phyloP scores from a whole-genome alignment of 495 filamentous ascomycete genomes.

The Lasiosphaeria ovina region DNA sequence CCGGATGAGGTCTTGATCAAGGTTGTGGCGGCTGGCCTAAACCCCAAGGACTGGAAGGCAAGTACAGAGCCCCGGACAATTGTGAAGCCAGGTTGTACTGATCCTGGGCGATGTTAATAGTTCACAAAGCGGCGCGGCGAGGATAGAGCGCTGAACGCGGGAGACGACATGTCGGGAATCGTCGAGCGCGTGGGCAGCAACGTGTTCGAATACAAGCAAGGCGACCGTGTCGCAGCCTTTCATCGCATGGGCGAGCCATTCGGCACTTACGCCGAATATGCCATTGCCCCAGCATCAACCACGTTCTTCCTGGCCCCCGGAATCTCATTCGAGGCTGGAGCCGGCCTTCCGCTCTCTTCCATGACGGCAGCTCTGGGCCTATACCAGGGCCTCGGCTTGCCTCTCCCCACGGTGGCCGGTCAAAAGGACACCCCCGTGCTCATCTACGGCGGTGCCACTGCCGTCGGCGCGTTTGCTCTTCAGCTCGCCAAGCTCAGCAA shows the following conservation, averaged over 20 bases:
- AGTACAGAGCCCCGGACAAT: neutral
- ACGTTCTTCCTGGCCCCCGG: conserved; percentile 42
- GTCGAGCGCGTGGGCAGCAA: conserved; percentile 37
- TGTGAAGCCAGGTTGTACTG: neutral
- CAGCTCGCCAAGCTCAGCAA: conserved; percentile 40
- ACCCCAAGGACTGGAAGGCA: conserved; percentile 37
- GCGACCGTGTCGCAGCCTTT: conserved; percentile 43
- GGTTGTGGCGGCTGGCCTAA: conserved; percentile 48
- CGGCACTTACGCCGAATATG: conserved; percentile 43
- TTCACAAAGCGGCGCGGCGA: conserved; percentile 4
- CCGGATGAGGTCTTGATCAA: conserved; percentile 57
- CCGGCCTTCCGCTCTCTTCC: conserved; percentile 41
- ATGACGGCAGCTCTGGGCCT: conserved; percentile 42
- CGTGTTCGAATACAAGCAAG: conserved; percentile 41
- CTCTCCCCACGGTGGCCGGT: conserved; percentile 16
- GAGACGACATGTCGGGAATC: conserved; percentile 45
- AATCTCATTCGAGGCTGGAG: conserved; percentile 43
- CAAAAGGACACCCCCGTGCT: conserved; percentile 22
- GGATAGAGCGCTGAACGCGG: conserved; percentile 25
- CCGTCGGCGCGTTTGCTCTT: conserved; percentile 42
- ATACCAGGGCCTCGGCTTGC: conserved; percentile 33
- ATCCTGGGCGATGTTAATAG: neutral
- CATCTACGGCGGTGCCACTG: conserved; percentile 43
- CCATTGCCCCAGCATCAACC: conserved; percentile 35
- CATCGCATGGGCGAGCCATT: conserved; percentile 28